Evolutionary conservation across 139 green algal genomes (phyloP), one percentile per base, ranked within the genome.

Genomic region (Volvox africanus): DNA sequence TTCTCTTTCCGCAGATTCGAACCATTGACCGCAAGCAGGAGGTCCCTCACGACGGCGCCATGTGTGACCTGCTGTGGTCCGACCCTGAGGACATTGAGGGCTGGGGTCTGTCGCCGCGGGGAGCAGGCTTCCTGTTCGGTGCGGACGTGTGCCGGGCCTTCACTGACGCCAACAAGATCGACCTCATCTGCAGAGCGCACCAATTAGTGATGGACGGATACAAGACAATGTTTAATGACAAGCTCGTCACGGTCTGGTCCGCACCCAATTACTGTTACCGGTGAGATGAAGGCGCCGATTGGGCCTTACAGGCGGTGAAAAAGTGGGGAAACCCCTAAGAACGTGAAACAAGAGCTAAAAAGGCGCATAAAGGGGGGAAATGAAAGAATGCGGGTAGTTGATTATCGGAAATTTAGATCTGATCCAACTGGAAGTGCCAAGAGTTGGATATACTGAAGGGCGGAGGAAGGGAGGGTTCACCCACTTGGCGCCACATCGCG

Each of bases 191-290:
- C 24, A 92, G 98, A 0, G 98, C 98, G 50, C 98, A 99, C 92
- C 97, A 90, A 32, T 28, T 83, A 68, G 98, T 99, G 22, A 99
- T 99, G 98, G 98, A 99, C 90, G 98, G 98, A 32, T 99, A 99
- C 97, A 99, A 99, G 94, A 97, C 95, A 94, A 99, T 99, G 98
- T 99, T 99, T 89, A 95, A 97, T 89, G 94, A 99, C 76, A 95
- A 94, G 87, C 93, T 99, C 37, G 98, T 99, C 16, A 99, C 98
- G 0, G 98, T 99, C 19, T 99, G 98, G 98, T 98, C 94, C 0
- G 98, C 98, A 36, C 98, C 98, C 16, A 99, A 99, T 95, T 99
- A 99, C 94, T 99, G 98, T 95, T 99, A 99, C 96, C 92, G 98
- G 93, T 99, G 93, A n/a, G 73, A 17, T 30, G 26, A 18, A 55